Base-by-base conservation (phyloP, 495 filamentous ascomycete species). In the Aspergillus egyptiacus region DNA sequence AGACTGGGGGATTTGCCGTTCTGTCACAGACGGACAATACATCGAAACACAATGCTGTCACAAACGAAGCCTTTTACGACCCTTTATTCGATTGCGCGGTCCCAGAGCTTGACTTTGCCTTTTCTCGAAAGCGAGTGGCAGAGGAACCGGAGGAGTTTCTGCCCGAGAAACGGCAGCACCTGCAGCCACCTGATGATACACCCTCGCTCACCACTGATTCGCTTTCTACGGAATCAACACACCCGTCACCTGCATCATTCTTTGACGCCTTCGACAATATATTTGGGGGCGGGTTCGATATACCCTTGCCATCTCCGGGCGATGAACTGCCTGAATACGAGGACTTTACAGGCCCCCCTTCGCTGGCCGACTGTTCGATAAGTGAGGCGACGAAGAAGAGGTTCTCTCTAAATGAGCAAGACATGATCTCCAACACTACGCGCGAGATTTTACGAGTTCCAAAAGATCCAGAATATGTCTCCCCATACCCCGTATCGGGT, bases 401-500 rank as follows among this genome's bases (percentile, higher is more conserved):
- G 30, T 65, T 65, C 18, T 42, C 40, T 36, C 46, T 65, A 13
- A 28, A 51, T 36, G 27, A 50, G 9, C 45, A 53, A 17, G 50
- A 65, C 41, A 1, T 61, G 1, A 6, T 52, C 22, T 31, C 52
- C 22, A 60, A 36, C 44, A 31, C 52, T 22, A 44, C n/a, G 9
- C 56, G 56, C 9, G 59, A 65, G 46, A 28, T 51, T 19, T 20
- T 62, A 32, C 52, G 55, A 22, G 34, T 57, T 2, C 24, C 45
- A 11, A 34, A 43, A 6, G 32, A 54, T 14, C 54, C 50, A 7
- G 44, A 59, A 15, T 65, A 65, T 34, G 15, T 47, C 1, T 62
- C 62, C 1, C 62, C 62, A 9, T 65, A 65, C 35, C 62, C 58
- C 6, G 34, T 23, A 9, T 58, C 56, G 31, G 48, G 53, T n/a